A percentile compares a stretch with the other conserved stretches of the same genome.
Evolutionary conservation across 2,329 filamentous ascomycete species (phyloP).

Genomic region (Clarireedia paspali): DNA sequence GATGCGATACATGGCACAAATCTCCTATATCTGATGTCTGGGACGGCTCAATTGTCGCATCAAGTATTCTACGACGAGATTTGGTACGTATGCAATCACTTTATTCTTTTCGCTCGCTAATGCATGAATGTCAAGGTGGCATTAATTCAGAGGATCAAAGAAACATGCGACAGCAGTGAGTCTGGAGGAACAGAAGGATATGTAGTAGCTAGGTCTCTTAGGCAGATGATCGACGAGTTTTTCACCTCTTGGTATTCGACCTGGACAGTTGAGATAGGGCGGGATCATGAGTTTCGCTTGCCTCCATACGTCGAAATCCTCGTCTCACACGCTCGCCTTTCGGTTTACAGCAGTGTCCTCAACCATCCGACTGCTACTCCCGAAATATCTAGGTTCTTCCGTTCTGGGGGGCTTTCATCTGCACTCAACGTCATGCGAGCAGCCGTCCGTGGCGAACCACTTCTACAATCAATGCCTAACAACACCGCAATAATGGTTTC

Average conservation of each 20-base stretch:
- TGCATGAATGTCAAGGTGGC: constrained; percentile 35
- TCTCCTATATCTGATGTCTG: constrained; percentile 55
- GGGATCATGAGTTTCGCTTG: constrained; percentile 46
- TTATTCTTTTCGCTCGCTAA: constrained; percentile 1
- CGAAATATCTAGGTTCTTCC: constrained; percentile 66
- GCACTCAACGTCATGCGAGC: constrained; percentile 68
- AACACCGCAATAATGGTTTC: constrained; percentile 76
- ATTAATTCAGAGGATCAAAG: constrained; percentile 49
- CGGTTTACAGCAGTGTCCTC: constrained; percentile 68
- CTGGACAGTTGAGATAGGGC: constrained; percentile 51
- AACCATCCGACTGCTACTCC: constrained; percentile 65
- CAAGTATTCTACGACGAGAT: constrained; percentile 61
- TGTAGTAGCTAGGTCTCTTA: constrained; percentile 48
- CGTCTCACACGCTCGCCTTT: constrained; percentile 63
- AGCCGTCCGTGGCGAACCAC: constrained; percentile 62
- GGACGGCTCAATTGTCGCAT: constrained; percentile 64
- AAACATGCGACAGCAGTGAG: constrained; percentile 49
- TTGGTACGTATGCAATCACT: constrained; percentile 37
- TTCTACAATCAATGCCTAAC: constrained; percentile 69
- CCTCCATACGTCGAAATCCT: constrained; percentile 71
- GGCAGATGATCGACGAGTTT: constrained; percentile 55
- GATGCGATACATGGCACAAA: constrained; percentile 63
- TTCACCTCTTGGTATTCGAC: constrained; percentile 58
- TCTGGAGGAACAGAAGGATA: constrained; percentile 41
- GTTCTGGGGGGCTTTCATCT: constrained; percentile 61